A percentile compares a stretch with the other conserved stretches of the same genome.
phyloP scores from a whole-genome alignment of 768 basidiomycete genomes.

The Porphyrellus cyaneotinctus region DNA sequence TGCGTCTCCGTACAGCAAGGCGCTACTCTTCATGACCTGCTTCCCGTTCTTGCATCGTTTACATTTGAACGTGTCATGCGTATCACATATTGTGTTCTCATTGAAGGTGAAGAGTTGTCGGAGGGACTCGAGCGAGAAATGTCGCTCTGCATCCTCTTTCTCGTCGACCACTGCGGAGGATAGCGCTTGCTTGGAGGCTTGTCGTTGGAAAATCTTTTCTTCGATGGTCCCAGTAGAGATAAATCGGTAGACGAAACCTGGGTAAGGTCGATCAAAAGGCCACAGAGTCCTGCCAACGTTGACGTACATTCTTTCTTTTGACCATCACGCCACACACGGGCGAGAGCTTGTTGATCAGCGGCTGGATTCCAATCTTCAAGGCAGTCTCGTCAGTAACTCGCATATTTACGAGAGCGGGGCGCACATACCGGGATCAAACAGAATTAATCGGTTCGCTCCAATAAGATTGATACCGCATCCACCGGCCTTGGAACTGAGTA shows the following conservation, averaged over 20 bases:
- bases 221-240: conserved; percentile 97
- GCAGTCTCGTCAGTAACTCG: not conserved
- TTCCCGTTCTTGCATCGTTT: conserved; percentile 85
- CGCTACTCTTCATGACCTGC: conserved; percentile 78
- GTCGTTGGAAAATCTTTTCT: conserved; percentile 98
- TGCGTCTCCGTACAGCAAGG: conserved; percentile 91
- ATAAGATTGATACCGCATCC: conserved; percentile 97
- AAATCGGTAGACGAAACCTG: conserved; percentile 97
- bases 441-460: conserved; percentile 90
- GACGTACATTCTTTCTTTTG: conserved; percentile 97
- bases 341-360: conserved; percentile 95
- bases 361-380: conserved; percentile 95
- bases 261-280: not conserved
- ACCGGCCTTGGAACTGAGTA: conserved; percentile 92
- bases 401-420: not conserved
- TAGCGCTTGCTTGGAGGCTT: conserved; percentile 92
- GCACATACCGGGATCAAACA: conserved; percentile 84
- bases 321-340: conserved; percentile 98
- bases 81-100: conserved; percentile 81
- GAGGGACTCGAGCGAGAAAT: conserved; percentile 87
- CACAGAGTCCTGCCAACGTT: not conserved
- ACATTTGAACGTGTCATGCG: conserved; percentile 98
- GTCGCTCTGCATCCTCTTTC: conserved; percentile 91
- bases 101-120: conserved; percentile 91
- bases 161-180: conserved; percentile 99